These are phyloP conservation scores for Tripidium arundinaceum DNA, from an alignment of 202 grass and related monocot species.

Conservation along the genomic window DNA sequence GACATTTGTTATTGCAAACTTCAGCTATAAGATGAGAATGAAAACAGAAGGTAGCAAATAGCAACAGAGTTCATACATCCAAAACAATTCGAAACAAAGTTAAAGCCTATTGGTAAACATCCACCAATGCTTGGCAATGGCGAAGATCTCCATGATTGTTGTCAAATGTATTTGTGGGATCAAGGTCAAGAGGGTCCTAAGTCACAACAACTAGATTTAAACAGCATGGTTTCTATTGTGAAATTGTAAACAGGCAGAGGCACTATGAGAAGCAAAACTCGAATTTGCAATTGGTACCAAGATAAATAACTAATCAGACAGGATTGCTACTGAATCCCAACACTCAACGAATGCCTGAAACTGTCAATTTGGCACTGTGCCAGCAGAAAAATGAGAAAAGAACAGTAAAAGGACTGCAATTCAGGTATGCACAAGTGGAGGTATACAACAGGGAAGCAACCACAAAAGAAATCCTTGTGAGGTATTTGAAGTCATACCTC, in stretches of 20 bases:
- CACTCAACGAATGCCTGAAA: background rate
- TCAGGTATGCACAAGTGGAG: background rate
- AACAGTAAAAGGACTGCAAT: background rate
- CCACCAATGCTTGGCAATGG: background rate
- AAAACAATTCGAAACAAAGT: background rate
- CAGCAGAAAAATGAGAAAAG: background rate
- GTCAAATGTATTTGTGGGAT: background rate
- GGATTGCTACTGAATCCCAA: background rate
- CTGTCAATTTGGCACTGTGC: background rate
- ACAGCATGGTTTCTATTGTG: background rate
- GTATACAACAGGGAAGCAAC: background rate
- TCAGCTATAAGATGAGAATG: background rate
- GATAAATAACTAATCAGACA: background rate
- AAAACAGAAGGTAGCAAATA: background rate
- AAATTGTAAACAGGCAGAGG: background rate
- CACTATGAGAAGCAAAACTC: background rate
- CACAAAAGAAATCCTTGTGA: background rate
- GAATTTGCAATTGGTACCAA: background rate
- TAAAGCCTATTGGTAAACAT: background rate
- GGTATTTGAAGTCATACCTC: constrained; percentile 42
- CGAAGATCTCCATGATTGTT: background rate
- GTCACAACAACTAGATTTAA: background rate
- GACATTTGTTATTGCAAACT: background rate
- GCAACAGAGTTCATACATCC: background rate
- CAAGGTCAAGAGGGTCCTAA: background rate